phyloP scores from a whole-genome alignment of 2,329 filamentous ascomycete species.

The Aspergillus terreus region DNA sequence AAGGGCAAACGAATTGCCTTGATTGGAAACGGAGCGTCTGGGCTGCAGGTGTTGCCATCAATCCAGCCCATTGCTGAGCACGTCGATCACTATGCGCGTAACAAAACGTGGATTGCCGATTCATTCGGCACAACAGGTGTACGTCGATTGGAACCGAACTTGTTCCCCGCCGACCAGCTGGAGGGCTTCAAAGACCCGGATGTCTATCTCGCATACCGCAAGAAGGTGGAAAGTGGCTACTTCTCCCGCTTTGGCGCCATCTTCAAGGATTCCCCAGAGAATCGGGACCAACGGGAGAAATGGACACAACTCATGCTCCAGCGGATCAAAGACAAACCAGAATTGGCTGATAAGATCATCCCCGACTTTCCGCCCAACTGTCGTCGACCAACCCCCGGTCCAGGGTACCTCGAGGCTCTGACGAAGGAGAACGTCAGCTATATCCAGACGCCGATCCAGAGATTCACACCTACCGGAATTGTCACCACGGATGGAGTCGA shows the following conservation, averaged over 20 bases:
- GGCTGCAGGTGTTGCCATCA: slow-evolving; percentile 50
- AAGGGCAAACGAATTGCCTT: slow-evolving; percentile 50
- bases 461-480: slow-evolving; percentile 59
- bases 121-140: slow-evolving; percentile 55
- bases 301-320: neutral
- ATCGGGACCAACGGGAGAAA: neutral
- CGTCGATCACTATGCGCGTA: slow-evolving; percentile 63
- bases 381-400: slow-evolving; percentile 44
- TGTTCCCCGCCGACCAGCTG: slow-evolving; percentile 51
- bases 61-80: slow-evolving; percentile 39
- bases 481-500: slow-evolving; percentile 56
- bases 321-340: slow-evolving; percentile 25
- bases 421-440: slow-evolving; percentile 58
- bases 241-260: slow-evolving; percentile 44
- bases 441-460: slow-evolving; percentile 54
- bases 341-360: slow-evolving; percentile 33
- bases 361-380: slow-evolving; percentile 28
- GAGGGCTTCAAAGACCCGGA: slow-evolving; percentile 59
- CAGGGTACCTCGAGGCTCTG: slow-evolving; percentile 57
- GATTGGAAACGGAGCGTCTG: slow-evolving; percentile 62
- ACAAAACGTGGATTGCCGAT: slow-evolving; percentile 64
- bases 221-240: slow-evolving; percentile 57
- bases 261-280: neutral
- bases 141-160: slow-evolving; percentile 55
- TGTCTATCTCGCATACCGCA: slow-evolving; percentile 58